Conservation (phyloP, 805 yeast species). For the Candida palmyrensis region DNA sequence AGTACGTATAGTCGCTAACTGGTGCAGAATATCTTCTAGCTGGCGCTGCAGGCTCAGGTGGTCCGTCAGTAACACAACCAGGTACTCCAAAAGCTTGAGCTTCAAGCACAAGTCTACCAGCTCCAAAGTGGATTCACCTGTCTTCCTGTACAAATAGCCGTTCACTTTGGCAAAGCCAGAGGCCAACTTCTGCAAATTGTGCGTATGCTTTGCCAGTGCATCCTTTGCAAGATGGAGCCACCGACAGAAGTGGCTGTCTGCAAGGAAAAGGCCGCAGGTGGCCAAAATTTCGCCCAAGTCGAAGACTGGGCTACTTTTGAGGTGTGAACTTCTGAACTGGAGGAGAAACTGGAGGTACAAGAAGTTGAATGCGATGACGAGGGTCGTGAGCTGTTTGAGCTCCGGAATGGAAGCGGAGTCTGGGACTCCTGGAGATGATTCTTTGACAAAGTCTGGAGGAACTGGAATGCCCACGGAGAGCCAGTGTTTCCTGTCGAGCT, state of each 20-base stretch:
- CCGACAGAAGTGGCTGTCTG: conserved; percentile 12
- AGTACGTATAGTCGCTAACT: no score
- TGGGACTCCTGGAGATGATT: conserved; percentile 8
- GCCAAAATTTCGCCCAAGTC: conserved; percentile 7
- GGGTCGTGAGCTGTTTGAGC: conserved; percentile 6
- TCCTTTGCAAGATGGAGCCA: conserved; percentile 15
- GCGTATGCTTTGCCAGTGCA: conserved; percentile 13
- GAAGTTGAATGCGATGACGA: conserved; percentile 24
- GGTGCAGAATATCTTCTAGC: no score
- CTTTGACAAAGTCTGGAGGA: conserved; percentile 5
- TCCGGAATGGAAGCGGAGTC: conserved; percentile 5
- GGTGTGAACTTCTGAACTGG: no score
- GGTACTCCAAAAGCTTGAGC: no score
- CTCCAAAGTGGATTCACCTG: conserved; percentile 12
- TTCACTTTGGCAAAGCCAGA: conserved; percentile 20
- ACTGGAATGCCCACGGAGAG: conserved; percentile 1
- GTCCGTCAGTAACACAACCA: no score
- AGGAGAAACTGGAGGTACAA: conserved; percentile 21
- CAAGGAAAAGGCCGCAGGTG: conserved; percentile 12
- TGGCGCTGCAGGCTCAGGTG: no score
- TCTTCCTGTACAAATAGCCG: conserved; percentile 8
- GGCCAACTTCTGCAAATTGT: conserved; percentile 19
- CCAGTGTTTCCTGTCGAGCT: no score
- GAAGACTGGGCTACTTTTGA: no score
- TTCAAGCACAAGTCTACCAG: no score